Conservation (phyloP, 208 protist species). For the Trypanosoma conorhini region DNA sequence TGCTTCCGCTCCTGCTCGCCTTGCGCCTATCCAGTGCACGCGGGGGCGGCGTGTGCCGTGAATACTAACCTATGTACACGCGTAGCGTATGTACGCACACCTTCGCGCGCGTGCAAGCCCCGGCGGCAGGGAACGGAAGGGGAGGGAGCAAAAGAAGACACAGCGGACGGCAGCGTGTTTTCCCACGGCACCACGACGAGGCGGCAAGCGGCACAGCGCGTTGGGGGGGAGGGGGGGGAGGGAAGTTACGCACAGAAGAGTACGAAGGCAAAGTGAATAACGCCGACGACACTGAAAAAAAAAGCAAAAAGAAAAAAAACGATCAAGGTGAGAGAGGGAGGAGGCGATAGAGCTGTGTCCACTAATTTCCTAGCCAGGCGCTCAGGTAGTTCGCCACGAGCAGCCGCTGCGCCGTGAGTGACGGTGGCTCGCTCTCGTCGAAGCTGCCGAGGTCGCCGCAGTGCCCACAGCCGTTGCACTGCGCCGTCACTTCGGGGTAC, state of each 20-base stretch:
- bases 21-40: background rate
- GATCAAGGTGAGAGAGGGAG: no score
- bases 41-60: background rate
- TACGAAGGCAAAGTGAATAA: background rate
- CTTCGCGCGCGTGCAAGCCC: no score
- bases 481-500: conserved; percentile 35
- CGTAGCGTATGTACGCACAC: no score
- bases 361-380: conserved; percentile 26
- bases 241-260: no score
- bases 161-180: no score
- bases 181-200: no score
- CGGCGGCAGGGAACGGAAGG: no score
- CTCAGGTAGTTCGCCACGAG: conserved; percentile 24
- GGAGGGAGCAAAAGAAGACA: no score
- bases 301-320: conserved; percentile 18
- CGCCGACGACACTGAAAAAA: background rate
- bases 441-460: conserved; percentile 33
- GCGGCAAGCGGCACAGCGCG: no score
- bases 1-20: background rate
- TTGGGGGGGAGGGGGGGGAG: no score
- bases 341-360: background rate
- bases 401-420: conserved; percentile 25
- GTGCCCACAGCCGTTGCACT: conserved; percentile 52
- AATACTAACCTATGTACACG: no score
- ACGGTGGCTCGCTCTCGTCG: conserved; percentile 1